These are phyloP conservation scores for Saccharomycopsis schoenii DNA, from an alignment of 805 yeast genomes.

Conservation along the genomic window DNA sequence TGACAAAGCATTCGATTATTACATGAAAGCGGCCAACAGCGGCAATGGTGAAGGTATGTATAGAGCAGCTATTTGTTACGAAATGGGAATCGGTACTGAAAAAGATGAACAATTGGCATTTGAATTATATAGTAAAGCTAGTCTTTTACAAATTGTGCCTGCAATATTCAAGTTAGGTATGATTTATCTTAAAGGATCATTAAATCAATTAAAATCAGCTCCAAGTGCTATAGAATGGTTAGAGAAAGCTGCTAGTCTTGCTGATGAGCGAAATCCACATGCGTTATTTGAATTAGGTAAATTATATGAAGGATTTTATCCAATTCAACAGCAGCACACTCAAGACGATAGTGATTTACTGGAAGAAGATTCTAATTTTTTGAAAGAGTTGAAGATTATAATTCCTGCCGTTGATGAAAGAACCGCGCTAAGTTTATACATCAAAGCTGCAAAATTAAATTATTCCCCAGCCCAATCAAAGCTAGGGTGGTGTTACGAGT, in stretches of 20 bases:
- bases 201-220: slow-evolving; percentile 31
- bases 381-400: slow-evolving; percentile 26
- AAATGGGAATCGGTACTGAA: slow-evolving; percentile 49
- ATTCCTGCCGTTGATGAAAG: slow-evolving; percentile 28
- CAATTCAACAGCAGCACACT: slow-evolving; percentile 19
- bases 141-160: slow-evolving; percentile 48
- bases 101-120: slow-evolving; percentile 39
- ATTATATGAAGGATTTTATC: slow-evolving; percentile 39
- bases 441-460: slow-evolving; percentile 49
- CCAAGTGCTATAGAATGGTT: slow-evolving; percentile 42
- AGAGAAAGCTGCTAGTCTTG: slow-evolving; percentile 35
- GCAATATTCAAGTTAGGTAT: slow-evolving; percentile 71
- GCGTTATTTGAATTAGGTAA: slow-evolving; percentile 50
- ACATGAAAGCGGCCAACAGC: slow-evolving; percentile 47
- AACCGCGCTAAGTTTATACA: slow-evolving; percentile 42
- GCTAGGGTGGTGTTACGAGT: slow-evolving; percentile 64
- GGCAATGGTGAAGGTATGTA: slow-evolving; percentile 54
- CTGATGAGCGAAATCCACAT: slow-evolving; percentile 39
- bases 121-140: slow-evolving; percentile 48
- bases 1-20: slow-evolving; percentile 50
- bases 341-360: slow-evolving; percentile 16
- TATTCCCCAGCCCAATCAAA: slow-evolving; percentile 62
- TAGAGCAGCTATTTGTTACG: slow-evolving; percentile 62
- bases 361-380: slow-evolving; percentile 24
- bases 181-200: slow-evolving; percentile 42